A percentile compares a stretch with the other conserved stretches of the same genome.
Conservation (phyloP, 73 alveolate species). For the Paramecium sexaurelia region DNA sequence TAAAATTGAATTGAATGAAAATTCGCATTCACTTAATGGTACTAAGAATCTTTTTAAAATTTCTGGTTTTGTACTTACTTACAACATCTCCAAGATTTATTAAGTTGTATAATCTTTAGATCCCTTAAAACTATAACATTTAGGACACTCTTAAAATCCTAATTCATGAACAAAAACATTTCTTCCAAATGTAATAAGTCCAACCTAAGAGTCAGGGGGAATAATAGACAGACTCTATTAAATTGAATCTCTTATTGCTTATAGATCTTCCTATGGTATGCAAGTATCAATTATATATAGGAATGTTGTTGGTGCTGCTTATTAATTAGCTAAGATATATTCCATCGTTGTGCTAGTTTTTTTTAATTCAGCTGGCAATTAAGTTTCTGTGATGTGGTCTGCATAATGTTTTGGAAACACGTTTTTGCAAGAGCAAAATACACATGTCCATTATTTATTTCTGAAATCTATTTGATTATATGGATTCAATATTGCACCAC, state of each 20-base stretch:
- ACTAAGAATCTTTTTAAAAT: conserved; percentile 61
- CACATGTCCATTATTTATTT: conserved; percentile 97
- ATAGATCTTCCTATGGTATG: conserved; percentile 94
- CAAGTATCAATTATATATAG: conserved; percentile 96
- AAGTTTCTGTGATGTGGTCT: conserved; percentile 94
- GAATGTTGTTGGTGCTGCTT: conserved; percentile 91
- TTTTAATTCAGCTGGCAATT: conserved; percentile 83
- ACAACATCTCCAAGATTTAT: conserved; percentile 64
- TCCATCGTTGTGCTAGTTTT: conserved; percentile 70
- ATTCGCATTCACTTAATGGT: conserved; percentile 90
- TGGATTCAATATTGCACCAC: conserved; percentile 97
- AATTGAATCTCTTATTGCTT: conserved; percentile 97
- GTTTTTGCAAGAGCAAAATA: conserved; percentile 94
- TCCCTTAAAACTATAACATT: conserved; percentile 81
- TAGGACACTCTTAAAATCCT: conserved; percentile 95
- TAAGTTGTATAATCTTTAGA: conserved; percentile 58
- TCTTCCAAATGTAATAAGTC: conserved; percentile 98
- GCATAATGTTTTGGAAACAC: conserved; percentile 98
- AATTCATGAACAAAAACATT: conserved; percentile 94
- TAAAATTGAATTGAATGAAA: conserved; percentile 94
- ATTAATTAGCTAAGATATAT: conserved; percentile 66
- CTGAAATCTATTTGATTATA: conserved; percentile 96
- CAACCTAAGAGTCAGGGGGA: conserved; percentile 98
- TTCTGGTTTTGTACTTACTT: conserved; percentile 64
- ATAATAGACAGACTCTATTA: conserved; percentile 89